These are phyloP conservation scores for Fusarium sp. DNA, from an alignment of 2,329 filamentous ascomycete genomes.

Conservation along the genomic window DNA sequence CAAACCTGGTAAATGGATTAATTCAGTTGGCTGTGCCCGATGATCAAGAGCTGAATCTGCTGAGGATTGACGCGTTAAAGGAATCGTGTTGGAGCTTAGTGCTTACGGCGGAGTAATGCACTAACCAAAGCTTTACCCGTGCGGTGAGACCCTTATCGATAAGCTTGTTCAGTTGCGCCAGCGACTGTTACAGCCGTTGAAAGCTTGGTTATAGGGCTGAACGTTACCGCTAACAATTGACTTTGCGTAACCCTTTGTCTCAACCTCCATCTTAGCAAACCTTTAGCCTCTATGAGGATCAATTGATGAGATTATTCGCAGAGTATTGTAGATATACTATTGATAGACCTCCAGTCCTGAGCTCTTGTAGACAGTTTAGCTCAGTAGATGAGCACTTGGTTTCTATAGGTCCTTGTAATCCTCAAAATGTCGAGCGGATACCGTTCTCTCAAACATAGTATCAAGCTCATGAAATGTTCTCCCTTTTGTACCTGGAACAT, in stretches of 20 bases:
- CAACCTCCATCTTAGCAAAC: neutral
- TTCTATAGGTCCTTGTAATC: neutral
- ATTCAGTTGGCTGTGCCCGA: neutral
- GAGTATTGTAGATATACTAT: no score
- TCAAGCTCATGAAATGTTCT: constrained; percentile 16
- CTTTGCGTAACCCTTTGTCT: neutral
- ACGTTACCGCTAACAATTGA: neutral
- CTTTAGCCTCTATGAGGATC: no score
- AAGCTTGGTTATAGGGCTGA: neutral
- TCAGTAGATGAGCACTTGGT: neutral
- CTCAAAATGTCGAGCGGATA: constrained; percentile 9
- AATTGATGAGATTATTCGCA: no score
- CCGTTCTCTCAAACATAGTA: constrained; percentile 12
- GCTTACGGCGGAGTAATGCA: constrained; percentile 7
- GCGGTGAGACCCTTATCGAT: constrained; percentile 1
- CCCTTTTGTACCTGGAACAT: constrained; percentile 14
- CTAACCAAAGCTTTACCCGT: neutral
- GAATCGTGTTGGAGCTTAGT: constrained; percentile 6
- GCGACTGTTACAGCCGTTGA: neutral
- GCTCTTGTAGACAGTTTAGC: no score
- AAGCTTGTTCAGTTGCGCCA: neutral
- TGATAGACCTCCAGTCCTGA: no score
- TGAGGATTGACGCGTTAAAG: neutral
- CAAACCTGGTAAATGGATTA: neutral
- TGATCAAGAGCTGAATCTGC: neutral